Base-by-base conservation (phyloP, 1,139 yeast genomes). In the Hansenula anomala region DNA sequence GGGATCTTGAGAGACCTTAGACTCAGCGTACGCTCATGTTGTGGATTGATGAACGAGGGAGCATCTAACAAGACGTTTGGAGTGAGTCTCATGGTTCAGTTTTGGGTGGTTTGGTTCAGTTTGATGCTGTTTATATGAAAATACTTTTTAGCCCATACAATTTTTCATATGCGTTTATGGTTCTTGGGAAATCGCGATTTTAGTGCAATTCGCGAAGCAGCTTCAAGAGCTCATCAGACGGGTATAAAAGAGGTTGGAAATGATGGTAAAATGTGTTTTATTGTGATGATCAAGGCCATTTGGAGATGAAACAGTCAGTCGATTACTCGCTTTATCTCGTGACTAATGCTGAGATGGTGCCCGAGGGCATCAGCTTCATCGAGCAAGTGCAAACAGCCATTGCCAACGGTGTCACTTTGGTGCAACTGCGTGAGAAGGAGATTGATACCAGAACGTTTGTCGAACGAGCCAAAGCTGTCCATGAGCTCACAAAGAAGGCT, bases 371-470 rank as follows among this genome's bases (percentile, higher is more conserved):
- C 29, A 74, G 84, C 0, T 71, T 88, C 41, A 56, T 73, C 28
- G 69, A 67, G 3, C 89, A 82, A 49, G 80, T 89, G 5, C 69
- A 73, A 47, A 69, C 64, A 23, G 78, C 95, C 0, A 65, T 88
- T 30, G 63, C 67, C 5, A 78, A 75, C 41, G 97, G 97, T 4
- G 92, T 78, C 2, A 85, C 95, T 0, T 52, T 89, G 16, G 82
- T 90, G 5, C 97, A 90, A 60, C 64, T 89, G 39, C 74, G 97
- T 36, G 97, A 90, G 57, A 90, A 90, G 60, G 63, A 73, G 2
- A 60, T 80, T 13, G 83, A 78, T 44, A 87, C 97, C 0, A 66
- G 74, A 29, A 82, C 70, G 6, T 88, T 90, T 55, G 68, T 87
- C 20, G 66, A 63, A 26, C 64, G 79, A 36, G 97, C 96, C 0